Conservation (phyloP, 2,329 filamentous ascomycete species). For the Fusarium sp. region DNA sequence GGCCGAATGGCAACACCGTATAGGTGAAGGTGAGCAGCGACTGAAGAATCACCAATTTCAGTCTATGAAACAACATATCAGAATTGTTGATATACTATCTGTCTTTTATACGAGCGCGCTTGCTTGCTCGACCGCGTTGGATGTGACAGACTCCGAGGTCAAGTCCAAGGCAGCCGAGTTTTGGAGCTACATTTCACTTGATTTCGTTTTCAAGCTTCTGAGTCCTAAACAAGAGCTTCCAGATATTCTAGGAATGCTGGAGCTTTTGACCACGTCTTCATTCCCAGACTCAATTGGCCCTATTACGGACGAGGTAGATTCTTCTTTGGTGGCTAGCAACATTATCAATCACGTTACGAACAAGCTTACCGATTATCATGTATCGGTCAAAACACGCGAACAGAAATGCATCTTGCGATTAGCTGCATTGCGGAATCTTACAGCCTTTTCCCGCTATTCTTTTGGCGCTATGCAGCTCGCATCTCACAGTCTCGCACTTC, state of each 20-base stretch:
- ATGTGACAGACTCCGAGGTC: slow-evolving; percentile 46
- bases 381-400: slow-evolving; percentile 49
- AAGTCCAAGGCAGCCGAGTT: slow-evolving; percentile 59
- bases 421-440: slow-evolving; percentile 64
- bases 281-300: slow-evolving; percentile 74
- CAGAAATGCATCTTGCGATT: slow-evolving; percentile 58
- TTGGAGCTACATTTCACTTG: slow-evolving; percentile 74
- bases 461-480: slow-evolving; percentile 75
- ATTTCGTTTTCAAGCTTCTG: slow-evolving; percentile 74
- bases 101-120: slow-evolving; percentile 73
- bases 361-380: slow-evolving; percentile 68
- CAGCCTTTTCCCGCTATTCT: slow-evolving; percentile 69
- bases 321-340: slow-evolving; percentile 56
- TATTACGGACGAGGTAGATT: slow-evolving; percentile 60
- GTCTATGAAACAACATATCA: slow-evolving; percentile 64
- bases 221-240: slow-evolving; percentile 71
- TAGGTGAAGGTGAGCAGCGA: slow-evolving; percentile 60
- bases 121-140: slow-evolving; percentile 62
- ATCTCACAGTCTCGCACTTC: slow-evolving; percentile 74
- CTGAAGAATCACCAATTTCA: slow-evolving; percentile 53
- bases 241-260: slow-evolving; percentile 73
- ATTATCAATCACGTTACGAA: slow-evolving; percentile 72
- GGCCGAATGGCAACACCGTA: slow-evolving; percentile 66
- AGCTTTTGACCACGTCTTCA: slow-evolving; percentile 73
- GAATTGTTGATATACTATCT: slow-evolving; percentile 71